Percentiles rank a stretch among this genome's conserved stretches.
phyloP scores from a whole-genome alignment of 2,329 filamentous ascomycete species.

The Daldinia sp. region DNA sequence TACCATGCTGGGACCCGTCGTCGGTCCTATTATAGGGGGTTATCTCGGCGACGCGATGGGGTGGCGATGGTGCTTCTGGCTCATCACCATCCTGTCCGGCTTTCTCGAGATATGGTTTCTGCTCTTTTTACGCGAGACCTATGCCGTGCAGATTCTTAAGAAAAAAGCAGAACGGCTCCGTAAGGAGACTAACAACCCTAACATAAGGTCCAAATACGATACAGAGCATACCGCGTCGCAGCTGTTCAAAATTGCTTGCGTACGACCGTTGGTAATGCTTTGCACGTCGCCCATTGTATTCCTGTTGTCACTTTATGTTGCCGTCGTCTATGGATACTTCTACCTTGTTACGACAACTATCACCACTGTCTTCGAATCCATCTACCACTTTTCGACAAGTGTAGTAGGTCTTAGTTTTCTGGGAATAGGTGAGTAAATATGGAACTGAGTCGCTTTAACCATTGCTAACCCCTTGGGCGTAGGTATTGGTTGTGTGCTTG shows the following conservation, averaged over 20 bases:
- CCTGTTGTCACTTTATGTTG: conserved; percentile 22
- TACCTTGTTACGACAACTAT: conserved; percentile 30
- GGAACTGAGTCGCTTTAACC: neutral
- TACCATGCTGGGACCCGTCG: conserved; percentile 24
- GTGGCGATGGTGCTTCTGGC: conserved; percentile 35
- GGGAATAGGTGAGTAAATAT: conserved; percentile 16
- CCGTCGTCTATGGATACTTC: conserved; percentile 27
- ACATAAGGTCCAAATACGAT: conserved; percentile 21
- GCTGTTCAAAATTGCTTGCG: conserved; percentile 13
- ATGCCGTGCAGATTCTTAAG: conserved; percentile 25
- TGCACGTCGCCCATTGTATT: conserved; percentile 24
- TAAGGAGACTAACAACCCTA: conserved; percentile 23
- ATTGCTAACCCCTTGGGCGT: neutral
- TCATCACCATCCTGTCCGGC: conserved; percentile 27
- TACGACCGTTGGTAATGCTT: conserved; percentile 19
- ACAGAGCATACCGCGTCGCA: conserved; percentile 13
- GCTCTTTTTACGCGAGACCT: conserved; percentile 25
- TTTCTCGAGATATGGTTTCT: conserved; percentile 27
- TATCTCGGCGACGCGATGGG: conserved; percentile 19
- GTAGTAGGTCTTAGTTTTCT: conserved; percentile 25
- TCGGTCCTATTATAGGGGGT: conserved; percentile 28
- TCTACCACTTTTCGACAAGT: conserved; percentile 22
- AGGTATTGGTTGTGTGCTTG: conserved; percentile 25
- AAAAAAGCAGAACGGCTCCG: conserved; percentile 13
- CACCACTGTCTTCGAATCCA: conserved; percentile 18